Percentiles rank a stretch among this genome's conserved stretches.
phyloP scores from a whole-genome alignment of 169 alveolate genomes.

The Eimeria acervulina region DNA sequence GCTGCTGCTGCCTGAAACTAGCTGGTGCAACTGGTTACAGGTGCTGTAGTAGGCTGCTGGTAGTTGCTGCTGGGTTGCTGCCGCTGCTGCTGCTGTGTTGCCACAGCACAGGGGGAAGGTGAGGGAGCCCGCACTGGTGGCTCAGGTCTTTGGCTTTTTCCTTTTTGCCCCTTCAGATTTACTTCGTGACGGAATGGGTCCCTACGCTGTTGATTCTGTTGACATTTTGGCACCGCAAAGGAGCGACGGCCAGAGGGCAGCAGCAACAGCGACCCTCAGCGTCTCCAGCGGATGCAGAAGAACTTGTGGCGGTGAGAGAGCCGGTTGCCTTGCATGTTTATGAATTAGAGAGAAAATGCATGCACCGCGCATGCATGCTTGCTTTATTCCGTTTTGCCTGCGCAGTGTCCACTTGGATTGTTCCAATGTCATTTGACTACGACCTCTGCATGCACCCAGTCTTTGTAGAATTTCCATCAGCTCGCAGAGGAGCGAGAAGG shows the following conservation, averaged over 20 bases:
- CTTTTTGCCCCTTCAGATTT: conserved; percentile 26
- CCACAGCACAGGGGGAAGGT: not conserved
- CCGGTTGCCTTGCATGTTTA: not conserved
- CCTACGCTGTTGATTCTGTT: conserved; percentile 70
- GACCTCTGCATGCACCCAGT: too few relatives aligned
- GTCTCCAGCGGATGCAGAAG: conserved; percentile 38
- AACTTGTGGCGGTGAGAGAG: conserved; percentile 25
- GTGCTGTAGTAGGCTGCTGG: not conserved
- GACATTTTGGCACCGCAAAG: conserved; percentile 81
- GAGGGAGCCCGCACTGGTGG: not conserved
- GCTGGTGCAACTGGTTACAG: too few relatives aligned
- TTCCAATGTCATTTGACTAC: not conserved
- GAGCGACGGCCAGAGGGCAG: conserved; percentile 21
- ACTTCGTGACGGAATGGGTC: conserved; percentile 76
- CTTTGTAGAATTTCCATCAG: not conserved
- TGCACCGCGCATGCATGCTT: not conserved
- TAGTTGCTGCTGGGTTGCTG: not conserved
- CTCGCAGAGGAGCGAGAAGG: not conserved
- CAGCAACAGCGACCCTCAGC: conserved; percentile 43
- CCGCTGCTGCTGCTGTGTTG: not conserved
- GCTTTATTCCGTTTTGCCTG: not conserved
- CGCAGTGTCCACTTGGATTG: not conserved
- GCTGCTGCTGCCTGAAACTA: not conserved
- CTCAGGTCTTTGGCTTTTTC: not conserved
- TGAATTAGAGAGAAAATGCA: too few relatives aligned